Conservation (phyloP, 371 early-diverging fungal genomes). For the Nematocida displodere region DNA sequence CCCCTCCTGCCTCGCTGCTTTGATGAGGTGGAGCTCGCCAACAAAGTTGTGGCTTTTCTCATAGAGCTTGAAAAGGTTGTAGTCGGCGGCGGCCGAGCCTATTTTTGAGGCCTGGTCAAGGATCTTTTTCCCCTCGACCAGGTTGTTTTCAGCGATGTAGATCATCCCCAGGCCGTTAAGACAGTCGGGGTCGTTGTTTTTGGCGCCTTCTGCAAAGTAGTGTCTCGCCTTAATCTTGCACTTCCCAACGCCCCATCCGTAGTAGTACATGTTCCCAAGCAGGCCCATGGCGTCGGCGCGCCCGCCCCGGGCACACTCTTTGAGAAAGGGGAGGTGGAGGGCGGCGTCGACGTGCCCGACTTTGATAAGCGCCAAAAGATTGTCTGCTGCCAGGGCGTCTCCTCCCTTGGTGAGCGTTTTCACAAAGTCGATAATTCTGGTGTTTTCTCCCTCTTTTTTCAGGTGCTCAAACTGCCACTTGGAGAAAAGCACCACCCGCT, state of each 20-base stretch:
- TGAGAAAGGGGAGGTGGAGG: constrained; percentile 43
- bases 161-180: constrained; percentile 62
- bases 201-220: constrained; percentile 58
- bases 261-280: constrained; percentile 63
- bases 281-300: constrained; percentile 55
- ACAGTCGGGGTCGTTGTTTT: constrained; percentile 51
- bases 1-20: constrained; percentile 55
- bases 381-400: constrained; percentile 36
- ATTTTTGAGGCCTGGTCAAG: constrained; percentile 50
- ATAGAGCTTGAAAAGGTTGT: constrained; percentile 53
- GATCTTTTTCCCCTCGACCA: constrained; percentile 44
- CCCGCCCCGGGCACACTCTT: constrained; percentile 46
- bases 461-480: constrained; percentile 43
- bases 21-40: constrained; percentile 51
- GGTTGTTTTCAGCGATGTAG: constrained; percentile 24
- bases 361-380: constrained; percentile 55
- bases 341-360: constrained; percentile 45
- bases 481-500: constrained; percentile 17
- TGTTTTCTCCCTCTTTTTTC: constrained; percentile 44
- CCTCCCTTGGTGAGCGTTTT: constrained; percentile 21
- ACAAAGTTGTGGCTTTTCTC: constrained; percentile 18
- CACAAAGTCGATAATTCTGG: constrained; percentile 39
- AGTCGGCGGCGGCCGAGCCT: constrained; percentile 52
- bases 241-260: constrained; percentile 58
- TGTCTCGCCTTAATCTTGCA: constrained; percentile 60